Evolutionary conservation across 805 yeast genomes (phyloP), one percentile per base, ranked within the genome.

Genomic region (Tetrapisispora phaffii): DNA sequence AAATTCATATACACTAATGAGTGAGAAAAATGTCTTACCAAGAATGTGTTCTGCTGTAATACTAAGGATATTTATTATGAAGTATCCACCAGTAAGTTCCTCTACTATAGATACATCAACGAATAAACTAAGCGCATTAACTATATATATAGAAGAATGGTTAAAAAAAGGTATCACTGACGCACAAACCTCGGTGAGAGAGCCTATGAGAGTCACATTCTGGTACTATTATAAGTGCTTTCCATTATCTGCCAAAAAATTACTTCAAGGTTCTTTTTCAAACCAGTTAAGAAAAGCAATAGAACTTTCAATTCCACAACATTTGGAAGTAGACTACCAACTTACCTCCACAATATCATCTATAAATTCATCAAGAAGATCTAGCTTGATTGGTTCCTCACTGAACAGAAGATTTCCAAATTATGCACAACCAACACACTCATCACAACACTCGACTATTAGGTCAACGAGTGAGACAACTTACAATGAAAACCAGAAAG

Each of bases 181-280:
- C 60, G 85, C 96, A 0, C 82, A 83, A 47, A 86, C 89, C 0
- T 67, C 75, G 0, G 96, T 85, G 0, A 73, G 97, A 51, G 94
- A 80, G 54, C 68, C 77, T 0, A 84, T 82, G 68, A 74, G 95
- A 58, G 67, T 70, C 2, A 71, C 87, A 0, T 90, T 74, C 55
- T 89, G 96, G 96, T 68, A 75, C 13, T 73, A 77, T 45, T 73
- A 72, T 52, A 69, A 67, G 19, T 56, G 72, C 7, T 82, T 77
- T 64, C 83, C 85, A 0, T 55, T 62, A 0, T 65, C 68, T 13
- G 83, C 80, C 0, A 75, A 72, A 15, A 51, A 49, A 15, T 47
- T 77, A 9, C 50, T 70, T 13, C 48, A 46, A 9, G 54, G 51
- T 21, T 53, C 59, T 4, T 53, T 60, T 22, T 52, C 59, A 2